These are phyloP conservation scores for Sporisorium reilianum DNA, from an alignment of 1,284 basidiomycete genomes.

Conservation along the genomic window DNA sequence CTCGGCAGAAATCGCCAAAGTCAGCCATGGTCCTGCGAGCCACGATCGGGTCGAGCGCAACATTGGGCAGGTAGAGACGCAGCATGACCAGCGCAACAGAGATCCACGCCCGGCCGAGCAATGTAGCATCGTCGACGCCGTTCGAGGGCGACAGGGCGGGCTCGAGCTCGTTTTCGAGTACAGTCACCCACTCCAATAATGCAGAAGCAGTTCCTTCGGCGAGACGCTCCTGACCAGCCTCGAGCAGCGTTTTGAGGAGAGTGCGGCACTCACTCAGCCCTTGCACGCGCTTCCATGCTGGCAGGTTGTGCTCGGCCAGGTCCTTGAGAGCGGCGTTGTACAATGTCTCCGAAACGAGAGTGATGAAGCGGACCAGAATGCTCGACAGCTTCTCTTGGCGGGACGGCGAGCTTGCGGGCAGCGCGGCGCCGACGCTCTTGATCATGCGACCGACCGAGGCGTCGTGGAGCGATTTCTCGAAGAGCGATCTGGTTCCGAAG, in stretches of 20 bases:
- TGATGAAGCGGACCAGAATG: constrained; percentile 22
- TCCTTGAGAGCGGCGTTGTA: constrained; percentile 31
- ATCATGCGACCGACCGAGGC: constrained; percentile 37
- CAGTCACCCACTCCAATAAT: constrained; percentile 22
- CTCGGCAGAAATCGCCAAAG: constrained; percentile 71
- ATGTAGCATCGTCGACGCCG: background rate
- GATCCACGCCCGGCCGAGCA: constrained; percentile 77
- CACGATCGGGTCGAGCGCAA: constrained; percentile 87
- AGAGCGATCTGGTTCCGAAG: constrained; percentile 32
- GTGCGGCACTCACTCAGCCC: constrained; percentile 7
- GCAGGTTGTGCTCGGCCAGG: constrained; percentile 6
- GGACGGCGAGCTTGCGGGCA: constrained; percentile 44
- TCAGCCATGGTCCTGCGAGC: constrained; percentile 75
- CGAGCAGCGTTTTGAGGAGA: constrained; percentile 17
- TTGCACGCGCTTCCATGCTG: constrained; percentile 15
- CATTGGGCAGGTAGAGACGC: constrained; percentile 84
- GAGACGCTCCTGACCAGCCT: constrained; percentile 9
- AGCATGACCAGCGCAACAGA: constrained; percentile 76
- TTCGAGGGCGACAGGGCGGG: background rate
- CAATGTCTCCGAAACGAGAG: constrained; percentile 29
- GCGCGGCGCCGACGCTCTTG: constrained; percentile 30
- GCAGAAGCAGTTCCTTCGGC: constrained; percentile 19
- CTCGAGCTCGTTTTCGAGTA: constrained; percentile 15
- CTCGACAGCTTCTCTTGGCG: constrained; percentile 25
- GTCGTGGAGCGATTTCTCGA: constrained; percentile 37